Conservation (phyloP, 2,329 filamentous ascomycete species). For the Fusarium phyllophilum region DNA sequence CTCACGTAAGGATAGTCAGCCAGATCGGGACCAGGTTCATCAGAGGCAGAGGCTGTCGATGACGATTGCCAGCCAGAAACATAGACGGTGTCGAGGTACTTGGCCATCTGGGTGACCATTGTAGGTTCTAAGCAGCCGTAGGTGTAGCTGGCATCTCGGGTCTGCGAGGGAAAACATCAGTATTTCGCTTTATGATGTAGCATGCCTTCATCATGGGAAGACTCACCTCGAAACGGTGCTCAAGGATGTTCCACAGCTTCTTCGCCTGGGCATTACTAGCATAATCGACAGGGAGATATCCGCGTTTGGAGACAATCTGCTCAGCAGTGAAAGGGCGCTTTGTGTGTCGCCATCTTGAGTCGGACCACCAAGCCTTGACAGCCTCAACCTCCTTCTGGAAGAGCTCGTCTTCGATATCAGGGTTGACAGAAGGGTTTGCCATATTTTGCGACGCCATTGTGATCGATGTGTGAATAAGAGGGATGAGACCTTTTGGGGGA, state of each 20-base stretch:
- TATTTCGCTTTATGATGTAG: neutral
- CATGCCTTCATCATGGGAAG: neutral
- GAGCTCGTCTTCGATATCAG: constrained; percentile 68
- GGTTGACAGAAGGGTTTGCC: constrained; percentile 66
- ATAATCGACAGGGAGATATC: constrained; percentile 90
- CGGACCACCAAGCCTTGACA: constrained; percentile 94
- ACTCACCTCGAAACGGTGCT: constrained; percentile 83
- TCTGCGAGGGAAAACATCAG: constrained; percentile 58
- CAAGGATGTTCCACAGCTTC: constrained; percentile 93
- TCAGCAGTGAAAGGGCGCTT: constrained; percentile 94
- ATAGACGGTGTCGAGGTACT: constrained; percentile 98
- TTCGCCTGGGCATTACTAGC: constrained; percentile 89
- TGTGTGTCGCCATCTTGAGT: constrained; percentile 91
- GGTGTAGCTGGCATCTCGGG: constrained; percentile 87
- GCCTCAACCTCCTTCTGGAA: constrained; percentile 86
- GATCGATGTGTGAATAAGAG: constrained; percentile 7
- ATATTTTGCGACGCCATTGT: constrained; percentile 71
- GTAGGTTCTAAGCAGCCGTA: constrained; percentile 98
- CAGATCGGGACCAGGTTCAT: constrained; percentile 97
- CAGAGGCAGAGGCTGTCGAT: constrained; percentile 91
- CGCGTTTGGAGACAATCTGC: constrained; percentile 95
- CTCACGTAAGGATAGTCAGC: constrained; percentile 94
- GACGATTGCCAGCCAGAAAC: constrained; percentile 99
- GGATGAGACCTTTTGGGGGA: neutral
- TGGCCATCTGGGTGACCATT: constrained; percentile 99